Conservation (phyloP, 305 asterid species). For the Ajuga reptans region DNA sequence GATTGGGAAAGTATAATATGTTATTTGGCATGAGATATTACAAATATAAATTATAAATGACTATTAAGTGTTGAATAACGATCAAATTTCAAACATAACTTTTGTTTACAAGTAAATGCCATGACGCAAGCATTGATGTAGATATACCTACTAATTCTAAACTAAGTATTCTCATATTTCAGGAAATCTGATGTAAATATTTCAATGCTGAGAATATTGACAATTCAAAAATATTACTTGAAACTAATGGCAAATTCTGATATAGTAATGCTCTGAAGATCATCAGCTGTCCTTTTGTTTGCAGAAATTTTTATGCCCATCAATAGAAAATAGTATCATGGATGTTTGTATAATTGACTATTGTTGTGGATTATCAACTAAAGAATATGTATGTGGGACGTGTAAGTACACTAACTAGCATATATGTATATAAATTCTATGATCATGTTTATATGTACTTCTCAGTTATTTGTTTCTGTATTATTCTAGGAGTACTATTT, state of each 20-base stretch:
- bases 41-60: background rate
- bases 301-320: background rate
- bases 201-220: background rate
- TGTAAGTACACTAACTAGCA: background rate
- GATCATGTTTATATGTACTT: background rate
- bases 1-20: background rate
- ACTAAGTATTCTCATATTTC: no score
- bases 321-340: no score
- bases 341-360: background rate
- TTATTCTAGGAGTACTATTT: background rate
- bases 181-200: background rate
- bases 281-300: background rate
- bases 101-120: background rate
- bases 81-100: background rate
- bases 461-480: background rate
- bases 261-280: background rate
- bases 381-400: background rate
- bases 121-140: no score
- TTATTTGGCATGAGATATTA: background rate
- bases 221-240: background rate
- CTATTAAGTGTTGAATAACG: background rate
- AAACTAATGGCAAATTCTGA: background rate
- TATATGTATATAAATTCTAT: background rate
- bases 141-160: no score
- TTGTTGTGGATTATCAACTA: background rate